phyloP scores from a whole-genome alignment of 2,329 filamentous ascomycete genomes.

The Calonectria hongkongensis region DNA sequence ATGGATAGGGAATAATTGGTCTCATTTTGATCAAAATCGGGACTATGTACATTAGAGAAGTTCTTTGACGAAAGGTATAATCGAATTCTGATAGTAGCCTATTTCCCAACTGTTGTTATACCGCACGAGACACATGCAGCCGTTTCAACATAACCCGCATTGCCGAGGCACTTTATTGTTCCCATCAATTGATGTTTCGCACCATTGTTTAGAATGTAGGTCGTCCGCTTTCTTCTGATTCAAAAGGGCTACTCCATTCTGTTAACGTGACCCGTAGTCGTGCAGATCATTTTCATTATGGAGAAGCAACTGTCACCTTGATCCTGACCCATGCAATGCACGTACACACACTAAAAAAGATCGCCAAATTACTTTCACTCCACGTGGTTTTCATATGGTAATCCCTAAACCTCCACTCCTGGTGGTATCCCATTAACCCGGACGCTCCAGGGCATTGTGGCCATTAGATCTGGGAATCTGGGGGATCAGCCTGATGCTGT shows the following conservation, averaged over 20 bases:
- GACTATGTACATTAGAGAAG: not conserved
- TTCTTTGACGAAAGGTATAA: too few species aligned
- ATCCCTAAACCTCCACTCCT: conserved; percentile 3
- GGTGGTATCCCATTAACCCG: not conserved
- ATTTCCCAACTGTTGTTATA: too few species aligned
- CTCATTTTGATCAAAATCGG: not conserved
- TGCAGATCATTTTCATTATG: conserved; percentile 1
- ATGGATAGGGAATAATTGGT: not conserved
- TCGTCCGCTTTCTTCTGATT: too few species aligned
- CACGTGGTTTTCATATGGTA: conserved; percentile 24
- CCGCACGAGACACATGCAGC: too few species aligned
- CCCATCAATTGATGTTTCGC: too few species aligned
- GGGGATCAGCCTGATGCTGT: not conserved
- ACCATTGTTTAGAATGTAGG: too few species aligned
- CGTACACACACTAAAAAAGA: conserved; percentile 16
- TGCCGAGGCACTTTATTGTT: too few species aligned
- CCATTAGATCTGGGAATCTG: too few species aligned
- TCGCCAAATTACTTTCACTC: conserved; percentile 11
- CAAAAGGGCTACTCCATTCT: not conserved
- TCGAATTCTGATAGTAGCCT: too few species aligned
- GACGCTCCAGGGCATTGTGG: not conserved
- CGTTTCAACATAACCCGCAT: too few species aligned
- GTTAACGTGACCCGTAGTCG: not conserved
- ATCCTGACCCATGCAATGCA: conserved; percentile 19
- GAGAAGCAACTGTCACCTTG: not conserved